Evolutionary conservation across 2,329 filamentous ascomycete genomes (phyloP).

Genomic region (Aspergillus novofumigatus): DNA sequence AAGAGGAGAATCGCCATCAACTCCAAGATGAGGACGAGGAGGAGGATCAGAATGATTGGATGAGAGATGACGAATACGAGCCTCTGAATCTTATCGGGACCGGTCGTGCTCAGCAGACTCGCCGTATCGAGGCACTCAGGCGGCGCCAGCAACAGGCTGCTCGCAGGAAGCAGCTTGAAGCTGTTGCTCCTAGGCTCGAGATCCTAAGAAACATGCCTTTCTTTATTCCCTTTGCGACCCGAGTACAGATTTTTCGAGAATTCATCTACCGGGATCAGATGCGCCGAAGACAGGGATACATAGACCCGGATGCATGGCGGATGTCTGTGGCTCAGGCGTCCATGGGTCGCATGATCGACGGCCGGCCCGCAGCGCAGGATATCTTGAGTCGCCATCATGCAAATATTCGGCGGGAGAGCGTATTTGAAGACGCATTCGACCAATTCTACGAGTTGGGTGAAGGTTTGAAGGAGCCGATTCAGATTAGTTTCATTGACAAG

Average conservation of each 20-base stretch:
- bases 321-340: constrained; percentile 50
- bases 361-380: constrained; percentile 36
- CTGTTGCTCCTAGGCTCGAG: constrained; percentile 80
- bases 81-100: constrained; percentile 50
- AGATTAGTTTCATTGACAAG: constrained; percentile 92
- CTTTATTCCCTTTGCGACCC: constrained; percentile 85
- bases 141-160: constrained; percentile 63
- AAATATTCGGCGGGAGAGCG: constrained; percentile 68
- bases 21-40: constrained; percentile 62
- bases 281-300: constrained; percentile 62
- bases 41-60: constrained; percentile 46
- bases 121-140: constrained; percentile 59
- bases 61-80: constrained; percentile 33
- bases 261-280: constrained; percentile 83
- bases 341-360: constrained; percentile 38
- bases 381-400: constrained; percentile 63
- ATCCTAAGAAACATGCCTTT: constrained; percentile 96
- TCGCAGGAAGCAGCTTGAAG: constrained; percentile 67
- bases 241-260: constrained; percentile 88
- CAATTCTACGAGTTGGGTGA: constrained; percentile 79
- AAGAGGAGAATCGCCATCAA: constrained; percentile 73
- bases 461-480: constrained; percentile 86
- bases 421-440: constrained; percentile 82
- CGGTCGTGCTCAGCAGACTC: constrained; percentile 58
- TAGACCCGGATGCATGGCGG: constrained; percentile 73